Evolutionary conservation across 148 eudicot species (phyloP).

Genomic region (Rhododendron williamsianum): DNA sequence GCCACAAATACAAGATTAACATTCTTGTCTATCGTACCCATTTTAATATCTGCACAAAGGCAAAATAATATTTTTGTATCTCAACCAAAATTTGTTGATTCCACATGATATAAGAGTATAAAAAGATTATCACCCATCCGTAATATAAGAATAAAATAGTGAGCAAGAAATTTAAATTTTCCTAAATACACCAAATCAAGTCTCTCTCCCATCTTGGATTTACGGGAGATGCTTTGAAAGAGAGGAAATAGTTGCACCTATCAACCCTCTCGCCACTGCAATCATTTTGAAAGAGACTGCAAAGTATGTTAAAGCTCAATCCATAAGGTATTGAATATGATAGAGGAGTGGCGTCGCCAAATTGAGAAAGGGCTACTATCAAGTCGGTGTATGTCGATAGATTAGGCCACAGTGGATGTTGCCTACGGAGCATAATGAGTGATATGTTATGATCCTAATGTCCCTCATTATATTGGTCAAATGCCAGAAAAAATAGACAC

Average conservation of each 20-base stretch:
- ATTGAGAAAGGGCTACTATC: no score
- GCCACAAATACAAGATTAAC: background rate
- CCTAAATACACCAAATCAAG: no score
- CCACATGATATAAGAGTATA: background rate
- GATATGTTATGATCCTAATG: background rate
- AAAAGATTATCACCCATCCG: background rate
- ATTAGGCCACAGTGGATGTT: background rate
- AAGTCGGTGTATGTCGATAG: background rate
- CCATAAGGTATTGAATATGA: background rate
- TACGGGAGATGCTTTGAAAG: no score
- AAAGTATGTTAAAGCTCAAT: no score
- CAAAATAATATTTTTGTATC: background rate
- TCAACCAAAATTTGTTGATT: background rate
- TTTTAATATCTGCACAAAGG: background rate
- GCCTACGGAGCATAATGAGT: background rate
- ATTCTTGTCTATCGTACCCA: background rate
- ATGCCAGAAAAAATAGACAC: background rate
- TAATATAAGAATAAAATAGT: no score
- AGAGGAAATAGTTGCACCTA: no score
- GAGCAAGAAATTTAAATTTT: no score
- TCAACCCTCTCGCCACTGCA: no score
- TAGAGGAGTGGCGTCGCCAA: background rate
- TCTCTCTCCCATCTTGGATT: no score
- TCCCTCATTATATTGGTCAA: background rate
- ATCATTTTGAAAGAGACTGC: no score